These are phyloP conservation scores for Theobroma grandiflorum DNA, from an alignment of 441 rosid genomes.

Conservation along the genomic window DNA sequence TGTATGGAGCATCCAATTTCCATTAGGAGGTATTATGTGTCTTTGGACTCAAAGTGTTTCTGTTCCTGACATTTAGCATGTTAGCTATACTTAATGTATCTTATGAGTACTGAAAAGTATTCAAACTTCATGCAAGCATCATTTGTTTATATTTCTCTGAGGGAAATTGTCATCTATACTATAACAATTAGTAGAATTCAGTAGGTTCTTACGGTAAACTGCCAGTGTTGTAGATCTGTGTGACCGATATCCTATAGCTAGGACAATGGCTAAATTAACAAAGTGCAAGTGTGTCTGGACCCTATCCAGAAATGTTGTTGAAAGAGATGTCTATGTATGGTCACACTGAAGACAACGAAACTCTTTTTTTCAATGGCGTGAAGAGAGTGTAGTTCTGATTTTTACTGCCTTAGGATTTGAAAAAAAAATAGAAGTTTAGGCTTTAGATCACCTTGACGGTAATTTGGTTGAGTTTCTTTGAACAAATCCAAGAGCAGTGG, in stretches of 20 bases:
- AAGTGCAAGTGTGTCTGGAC: neutral
- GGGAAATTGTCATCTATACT: neutral
- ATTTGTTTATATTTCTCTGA: neutral
- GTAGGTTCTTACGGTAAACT: neutral
- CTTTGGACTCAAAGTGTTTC: neutral
- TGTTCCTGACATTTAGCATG: neutral
- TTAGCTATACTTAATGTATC: neutral
- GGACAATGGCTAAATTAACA: neutral
- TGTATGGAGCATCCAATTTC: neutral
- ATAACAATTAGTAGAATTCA: neutral
- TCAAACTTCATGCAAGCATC: neutral
- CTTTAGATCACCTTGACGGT: neutral
- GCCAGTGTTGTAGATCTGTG: neutral
- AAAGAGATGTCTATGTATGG: neutral
- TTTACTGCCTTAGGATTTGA: neutral
- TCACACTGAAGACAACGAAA: neutral
- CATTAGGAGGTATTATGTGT: neutral
- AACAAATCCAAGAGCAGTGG: neutral
- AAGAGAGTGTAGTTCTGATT: constrained; percentile 5
- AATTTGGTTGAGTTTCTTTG: neutral
- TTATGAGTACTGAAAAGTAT: neutral
- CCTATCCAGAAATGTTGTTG: neutral
- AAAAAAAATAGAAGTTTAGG: neutral
- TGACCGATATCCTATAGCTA: neutral
- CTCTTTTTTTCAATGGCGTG: neutral